Conservation (phyloP, 371 early-diverging fungal species). For the Mucor indicus region DNA sequence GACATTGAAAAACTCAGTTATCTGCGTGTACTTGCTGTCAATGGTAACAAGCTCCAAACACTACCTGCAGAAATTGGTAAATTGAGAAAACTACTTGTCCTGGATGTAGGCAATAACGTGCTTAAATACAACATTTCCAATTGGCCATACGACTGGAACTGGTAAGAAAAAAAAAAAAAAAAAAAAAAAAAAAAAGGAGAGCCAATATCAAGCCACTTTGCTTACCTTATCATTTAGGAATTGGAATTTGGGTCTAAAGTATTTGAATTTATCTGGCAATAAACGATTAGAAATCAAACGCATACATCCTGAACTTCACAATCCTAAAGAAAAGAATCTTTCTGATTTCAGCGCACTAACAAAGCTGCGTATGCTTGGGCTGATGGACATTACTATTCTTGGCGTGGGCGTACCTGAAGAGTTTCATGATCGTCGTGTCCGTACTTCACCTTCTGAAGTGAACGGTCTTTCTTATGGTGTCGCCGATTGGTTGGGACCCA, state of each 20-base stretch:
- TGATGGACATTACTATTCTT: slow-evolving; percentile 87
- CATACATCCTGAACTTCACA: slow-evolving; percentile 44
- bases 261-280: slow-evolving; percentile 90
- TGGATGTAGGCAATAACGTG: slow-evolving; percentile 87
- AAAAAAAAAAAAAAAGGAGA: no score
- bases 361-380: slow-evolving; percentile 74
- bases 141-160: slow-evolving; percentile 97
- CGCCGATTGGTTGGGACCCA: slow-evolving; percentile 78
- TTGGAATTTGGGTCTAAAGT: slow-evolving; percentile 87
- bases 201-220: not conserved
- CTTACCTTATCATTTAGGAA: slow-evolving; percentile 56
- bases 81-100: slow-evolving; percentile 65
- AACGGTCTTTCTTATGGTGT: slow-evolving; percentile 84
- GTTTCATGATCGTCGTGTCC: slow-evolving; percentile 74
- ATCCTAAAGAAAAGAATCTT: slow-evolving; percentile 55
- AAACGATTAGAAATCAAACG: slow-evolving; percentile 84
- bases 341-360: slow-evolving; percentile 78
- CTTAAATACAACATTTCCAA: slow-evolving; percentile 92
- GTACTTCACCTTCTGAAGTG: slow-evolving; percentile 81
- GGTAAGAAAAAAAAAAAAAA: slow-evolving; percentile 42
- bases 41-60: slow-evolving; percentile 87
- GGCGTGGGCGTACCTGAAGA: slow-evolving; percentile 82
- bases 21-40: slow-evolving; percentile 75
- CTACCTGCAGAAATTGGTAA: slow-evolving; percentile 92
- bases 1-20: slow-evolving; percentile 76